phyloP scores from a whole-genome alignment of 768 basidiomycete genomes.

The Leccinum incarnatum region DNA sequence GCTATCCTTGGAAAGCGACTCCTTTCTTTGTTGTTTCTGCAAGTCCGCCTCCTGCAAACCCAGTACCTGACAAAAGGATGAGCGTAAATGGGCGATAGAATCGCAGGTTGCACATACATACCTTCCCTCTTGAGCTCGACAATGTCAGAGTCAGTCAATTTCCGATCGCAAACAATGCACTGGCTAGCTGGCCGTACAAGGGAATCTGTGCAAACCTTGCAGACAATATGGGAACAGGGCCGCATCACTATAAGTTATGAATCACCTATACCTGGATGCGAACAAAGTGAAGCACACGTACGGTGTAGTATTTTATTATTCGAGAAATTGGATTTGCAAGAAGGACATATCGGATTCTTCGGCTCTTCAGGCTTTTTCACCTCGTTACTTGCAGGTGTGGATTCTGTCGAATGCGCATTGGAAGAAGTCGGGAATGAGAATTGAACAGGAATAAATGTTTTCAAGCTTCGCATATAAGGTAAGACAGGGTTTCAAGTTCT shows the following conservation, averaged over 20 bases:
- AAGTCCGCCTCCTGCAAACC: conserved; percentile 91
- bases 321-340: conserved; percentile 81
- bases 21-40: conserved; percentile 84
- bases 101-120: conserved; percentile 26
- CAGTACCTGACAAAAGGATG: conserved; percentile 59
- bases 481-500: neutral
- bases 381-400: conserved; percentile 36
- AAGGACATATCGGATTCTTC: conserved; percentile 73
- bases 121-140: conserved; percentile 90
- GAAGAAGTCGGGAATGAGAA: conserved; percentile 56
- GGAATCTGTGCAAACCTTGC: conserved; percentile 87
- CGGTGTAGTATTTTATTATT: conserved; percentile 72
- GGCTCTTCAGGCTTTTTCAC: conserved; percentile 50
- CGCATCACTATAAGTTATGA: conserved; percentile 57
- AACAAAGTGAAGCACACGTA: conserved; percentile 36
- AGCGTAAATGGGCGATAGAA: neutral
- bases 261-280: neutral
- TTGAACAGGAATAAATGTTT: conserved; percentile 77
- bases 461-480: conserved; percentile 51
- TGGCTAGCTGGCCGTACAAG: conserved; percentile 75
- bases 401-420: conserved; percentile 37
- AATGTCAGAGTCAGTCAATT: conserved; percentile 65
- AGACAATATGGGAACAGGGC: conserved; percentile 88
- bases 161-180: conserved; percentile 83
- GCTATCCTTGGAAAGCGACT: conserved; percentile 80